Base-by-base conservation (phyloP, 768 basidiomycete genomes). In the Saitozyma sp. region DNA sequence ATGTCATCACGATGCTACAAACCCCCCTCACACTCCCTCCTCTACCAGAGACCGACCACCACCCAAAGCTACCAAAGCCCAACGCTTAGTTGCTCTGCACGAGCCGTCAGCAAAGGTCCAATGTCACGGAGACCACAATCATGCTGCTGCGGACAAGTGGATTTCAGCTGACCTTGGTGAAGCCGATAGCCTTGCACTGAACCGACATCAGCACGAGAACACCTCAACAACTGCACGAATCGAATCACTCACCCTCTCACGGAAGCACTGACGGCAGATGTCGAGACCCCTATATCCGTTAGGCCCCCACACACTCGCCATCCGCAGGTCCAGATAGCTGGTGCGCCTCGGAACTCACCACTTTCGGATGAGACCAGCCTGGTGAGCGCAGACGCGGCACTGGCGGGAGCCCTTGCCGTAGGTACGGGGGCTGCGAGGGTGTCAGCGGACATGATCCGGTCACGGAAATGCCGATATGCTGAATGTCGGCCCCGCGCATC, bases 191-290 rank as follows among this genome's bases (percentile, higher is more conserved):
- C 71, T 88, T 85, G 56, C 91, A 71, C 73, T 73, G 49, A 50
- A 37, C 45, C 11, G 37, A 43, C 10, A 58, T 60, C 43, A 57
- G 63, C 29, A 29, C 56, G 37, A 19, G 10, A n/a, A 37, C 19
- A 29, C 40, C 20, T 50, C 13, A n/a, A 20, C 16, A 13, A 50
- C 11, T 2, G 8, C 20, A 40, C 46, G 20, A 11, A 43, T 5
- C 37, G 38, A 6, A 62, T 29, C 41, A 40, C 67, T 60, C 56
- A 67, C 85, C 84, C 92, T 93, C 84, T 96, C 93, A 73, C 93
- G 90, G 89, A 95, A 96, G 83, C 93, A 96, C 82, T 96, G 93
- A 82, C 93, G 90, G 83, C 93, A 96, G 73, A 96, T 89, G 83
- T 95, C 92, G 71, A 95, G 87, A 61, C 93, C 92, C 82, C 95